Evolutionary conservation across 2,329 filamentous ascomycete species (phyloP).

Genomic region (Ceratocystis albifundus): DNA sequence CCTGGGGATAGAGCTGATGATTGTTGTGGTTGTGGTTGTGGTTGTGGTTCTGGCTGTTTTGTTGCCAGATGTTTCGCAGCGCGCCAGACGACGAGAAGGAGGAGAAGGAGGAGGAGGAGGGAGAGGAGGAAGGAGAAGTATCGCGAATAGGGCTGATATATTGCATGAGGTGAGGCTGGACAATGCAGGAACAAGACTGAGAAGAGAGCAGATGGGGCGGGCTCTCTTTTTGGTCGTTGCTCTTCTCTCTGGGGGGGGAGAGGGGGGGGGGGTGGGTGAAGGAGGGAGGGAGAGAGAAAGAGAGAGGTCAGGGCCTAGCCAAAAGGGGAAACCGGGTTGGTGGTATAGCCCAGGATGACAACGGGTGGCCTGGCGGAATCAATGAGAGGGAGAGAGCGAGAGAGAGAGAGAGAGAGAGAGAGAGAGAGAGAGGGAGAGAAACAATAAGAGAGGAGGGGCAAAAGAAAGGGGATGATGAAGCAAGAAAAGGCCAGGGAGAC

Average conservation of each 20-base stretch:
- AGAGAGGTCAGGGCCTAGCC: background rate
- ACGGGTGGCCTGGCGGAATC: background rate
- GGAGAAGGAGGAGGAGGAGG: constrained; percentile 28
- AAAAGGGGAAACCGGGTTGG: constrained; percentile 10
- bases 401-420: background rate
- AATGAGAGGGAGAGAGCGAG: background rate
- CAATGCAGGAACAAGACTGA: constrained; percentile 8
- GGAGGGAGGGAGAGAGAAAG: no score
- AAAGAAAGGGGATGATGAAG: background rate
- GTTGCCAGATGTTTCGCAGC: constrained; percentile 35
- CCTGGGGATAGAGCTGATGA: background rate
- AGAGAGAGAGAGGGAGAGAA: background rate
- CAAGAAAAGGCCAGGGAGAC: background rate
- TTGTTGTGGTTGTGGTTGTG: no score
- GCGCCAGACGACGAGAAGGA: constrained; percentile 39
- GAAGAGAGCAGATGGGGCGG: constrained; percentile 13
- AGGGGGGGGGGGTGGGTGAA: no score
- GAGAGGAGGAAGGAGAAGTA: constrained; percentile 31
- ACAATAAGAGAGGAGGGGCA: background rate
- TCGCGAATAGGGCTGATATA: constrained; percentile 37
- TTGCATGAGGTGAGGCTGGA: constrained; percentile 38
- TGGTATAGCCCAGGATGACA: constrained; percentile 11
- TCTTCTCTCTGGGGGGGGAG: background rate
- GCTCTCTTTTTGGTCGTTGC: constrained; percentile 10
- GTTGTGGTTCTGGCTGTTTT: no score